Percentiles rank a stretch among this genome's conserved stretches.
phyloP scores from a whole-genome alignment of 305 asterid species.

The Plantago coronopus region DNA sequence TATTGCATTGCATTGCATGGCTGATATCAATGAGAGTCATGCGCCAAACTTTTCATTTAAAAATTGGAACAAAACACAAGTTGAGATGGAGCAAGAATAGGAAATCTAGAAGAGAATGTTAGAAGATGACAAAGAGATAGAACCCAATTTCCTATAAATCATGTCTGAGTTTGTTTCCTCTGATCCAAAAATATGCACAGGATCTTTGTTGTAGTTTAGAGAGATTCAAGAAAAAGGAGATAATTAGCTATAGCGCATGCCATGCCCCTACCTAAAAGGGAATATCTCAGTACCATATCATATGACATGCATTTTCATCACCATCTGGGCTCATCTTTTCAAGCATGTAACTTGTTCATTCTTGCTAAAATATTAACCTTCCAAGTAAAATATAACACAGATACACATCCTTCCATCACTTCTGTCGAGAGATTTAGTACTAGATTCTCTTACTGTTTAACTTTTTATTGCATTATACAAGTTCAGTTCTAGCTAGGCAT shows the following conservation, averaged over 20 bases:
- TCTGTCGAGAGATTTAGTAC: constrained; percentile 36
- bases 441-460: constrained; percentile 28
- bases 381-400: constrained; percentile 5
- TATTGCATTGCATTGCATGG: not conserved
- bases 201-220: not conserved
- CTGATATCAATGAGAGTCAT: not conserved
- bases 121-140: constrained; percentile 41
- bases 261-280: not conserved
- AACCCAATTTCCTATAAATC: constrained; percentile 29
- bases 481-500: constrained; percentile 2
- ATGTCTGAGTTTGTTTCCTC: constrained; percentile 13
- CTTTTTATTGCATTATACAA: constrained; percentile 12
- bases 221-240: not conserved
- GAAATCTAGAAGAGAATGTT: constrained; percentile 29
- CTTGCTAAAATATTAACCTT: not conserved
- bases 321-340: constrained; percentile 14
- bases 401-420: constrained; percentile 15
- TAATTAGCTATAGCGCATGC: not conserved
- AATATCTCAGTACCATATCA: too few relatives aligned
- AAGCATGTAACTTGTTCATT: not conserved
- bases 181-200: constrained; percentile 1
- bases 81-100: not conserved
- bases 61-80: not conserved
- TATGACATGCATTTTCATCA: not conserved
- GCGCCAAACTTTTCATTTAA: not conserved